Evolutionary conservation across 2,329 filamentous ascomycete species (phyloP).

Genomic region (Pyrenophora teres): DNA sequence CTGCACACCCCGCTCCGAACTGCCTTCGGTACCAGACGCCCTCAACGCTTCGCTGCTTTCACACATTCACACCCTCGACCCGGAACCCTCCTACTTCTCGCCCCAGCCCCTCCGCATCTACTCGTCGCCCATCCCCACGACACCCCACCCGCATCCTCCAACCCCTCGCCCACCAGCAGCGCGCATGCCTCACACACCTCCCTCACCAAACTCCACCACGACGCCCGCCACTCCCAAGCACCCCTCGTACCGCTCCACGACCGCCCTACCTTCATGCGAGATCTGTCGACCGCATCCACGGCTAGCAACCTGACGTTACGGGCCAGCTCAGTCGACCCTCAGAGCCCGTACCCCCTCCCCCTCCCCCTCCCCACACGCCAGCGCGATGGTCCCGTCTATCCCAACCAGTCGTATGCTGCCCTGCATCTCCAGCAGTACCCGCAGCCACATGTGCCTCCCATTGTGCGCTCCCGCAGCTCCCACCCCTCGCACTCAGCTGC

Average conservation of each 20-base stretch:
- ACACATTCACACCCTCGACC: slow-evolving; percentile 27
- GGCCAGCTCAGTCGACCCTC: slow-evolving; percentile 35
- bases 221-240: slow-evolving; percentile 15
- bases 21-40: slow-evolving; percentile 40
- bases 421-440: slow-evolving; percentile 54
- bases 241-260: slow-evolving; percentile 25
- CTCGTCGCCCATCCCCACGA: slow-evolving; percentile 36
- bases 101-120: slow-evolving; percentile 46
- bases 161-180: slow-evolving; percentile 40
- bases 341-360: slow-evolving; percentile 19
- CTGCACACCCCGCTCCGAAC: slow-evolving; percentile 49
- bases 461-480: slow-evolving; percentile 49
- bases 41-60: slow-evolving; percentile 26
- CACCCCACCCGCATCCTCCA: slow-evolving; percentile 30
- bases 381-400: slow-evolving; percentile 49
- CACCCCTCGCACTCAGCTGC: slow-evolving; percentile 49
- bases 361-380: slow-evolving; percentile 20
- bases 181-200: slow-evolving; percentile 34
- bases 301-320: slow-evolving; percentile 51
- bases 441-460: slow-evolving; percentile 42
- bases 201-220: slow-evolving; percentile 16
- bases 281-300: slow-evolving; percentile 50
- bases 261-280: slow-evolving; percentile 49
- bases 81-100: slow-evolving; percentile 46
- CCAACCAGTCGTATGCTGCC: slow-evolving; percentile 57